A percentile compares a stretch with the other conserved stretches of the same genome.
Conservation (phyloP, 2,329 filamentous ascomycete species). For the Epichloe hybrida region DNA sequence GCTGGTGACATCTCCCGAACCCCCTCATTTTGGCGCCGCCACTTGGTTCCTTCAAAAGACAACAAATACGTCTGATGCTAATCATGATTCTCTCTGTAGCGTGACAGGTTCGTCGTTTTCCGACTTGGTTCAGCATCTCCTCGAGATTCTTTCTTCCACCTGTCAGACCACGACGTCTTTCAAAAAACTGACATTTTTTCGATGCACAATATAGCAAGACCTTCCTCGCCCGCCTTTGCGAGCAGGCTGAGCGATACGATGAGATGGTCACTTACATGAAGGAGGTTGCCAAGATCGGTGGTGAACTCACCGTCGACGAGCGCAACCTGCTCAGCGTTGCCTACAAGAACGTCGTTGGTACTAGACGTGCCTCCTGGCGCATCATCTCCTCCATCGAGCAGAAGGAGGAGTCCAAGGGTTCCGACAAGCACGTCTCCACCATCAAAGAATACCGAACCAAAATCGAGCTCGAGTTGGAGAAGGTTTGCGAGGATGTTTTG, state of each 20-base stretch:
- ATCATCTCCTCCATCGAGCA: constrained; percentile 99
- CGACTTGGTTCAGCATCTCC: constrained; percentile 4
- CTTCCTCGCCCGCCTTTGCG: constrained; percentile 98
- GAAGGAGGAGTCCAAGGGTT: constrained; percentile 99
- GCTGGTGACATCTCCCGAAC: neutral
- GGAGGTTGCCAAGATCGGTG: constrained; percentile 85
- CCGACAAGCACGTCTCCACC: constrained; percentile 82
- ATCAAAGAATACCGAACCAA: constrained; percentile 97
- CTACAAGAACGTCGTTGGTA: constrained; percentile 99
- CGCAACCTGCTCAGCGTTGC: constrained; percentile 96
- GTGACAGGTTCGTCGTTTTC: constrained; percentile 48
- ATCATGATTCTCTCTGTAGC: constrained; percentile 33
- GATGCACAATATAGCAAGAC: constrained; percentile 62
- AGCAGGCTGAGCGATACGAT: constrained; percentile 99
- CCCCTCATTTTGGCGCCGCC: constrained; percentile 5
- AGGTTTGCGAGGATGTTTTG: constrained; percentile 95
- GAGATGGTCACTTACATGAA: constrained; percentile 99
- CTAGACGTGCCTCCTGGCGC: constrained; percentile 95
- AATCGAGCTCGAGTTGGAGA: constrained; percentile 94
- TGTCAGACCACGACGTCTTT: constrained; percentile 7
- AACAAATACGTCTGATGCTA: constrained; percentile 16
- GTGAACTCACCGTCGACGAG: constrained; percentile 86
- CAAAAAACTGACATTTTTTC: constrained; percentile 14
- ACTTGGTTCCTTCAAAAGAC: constrained; percentile 1
- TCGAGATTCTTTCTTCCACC: constrained; percentile 7